These are phyloP conservation scores for Populus tomentosa DNA, from an alignment of 441 rosid species.

Conservation along the genomic window DNA sequence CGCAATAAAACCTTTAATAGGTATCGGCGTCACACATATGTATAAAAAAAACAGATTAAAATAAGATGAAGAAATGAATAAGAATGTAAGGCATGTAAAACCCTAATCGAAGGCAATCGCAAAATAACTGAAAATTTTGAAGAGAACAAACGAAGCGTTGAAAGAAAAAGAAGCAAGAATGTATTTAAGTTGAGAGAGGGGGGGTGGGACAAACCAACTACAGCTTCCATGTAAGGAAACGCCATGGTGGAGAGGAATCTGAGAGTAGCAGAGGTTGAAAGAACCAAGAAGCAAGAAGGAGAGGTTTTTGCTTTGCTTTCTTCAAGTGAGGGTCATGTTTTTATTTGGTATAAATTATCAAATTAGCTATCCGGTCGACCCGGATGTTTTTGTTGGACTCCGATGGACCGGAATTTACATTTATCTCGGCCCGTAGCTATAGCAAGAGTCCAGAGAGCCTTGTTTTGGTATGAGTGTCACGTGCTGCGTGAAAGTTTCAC, in stretches of 20 bases:
- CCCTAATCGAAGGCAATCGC: neutral
- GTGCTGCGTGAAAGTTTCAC: neutral
- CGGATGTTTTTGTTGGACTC: neutral
- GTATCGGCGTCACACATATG: neutral
- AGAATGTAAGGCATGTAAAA: neutral
- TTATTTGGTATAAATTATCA: neutral
- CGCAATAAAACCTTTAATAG: neutral
- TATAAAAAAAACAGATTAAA: neutral
- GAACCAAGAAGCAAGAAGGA: neutral
- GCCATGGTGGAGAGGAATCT: conserved; percentile 42
- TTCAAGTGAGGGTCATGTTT: neutral
- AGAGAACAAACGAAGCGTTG: neutral
- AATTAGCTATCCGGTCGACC: neutral
- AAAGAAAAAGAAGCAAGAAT: neutral
- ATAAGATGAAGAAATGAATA: neutral
- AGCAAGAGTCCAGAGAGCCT: neutral
- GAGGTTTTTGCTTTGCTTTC: neutral
- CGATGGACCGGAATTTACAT: neutral
- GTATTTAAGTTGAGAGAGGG: neutral
- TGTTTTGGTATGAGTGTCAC: neutral
- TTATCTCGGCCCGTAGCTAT: neutral
- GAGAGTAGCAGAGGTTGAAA: neutral
- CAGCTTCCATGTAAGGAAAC: conserved; percentile 90
- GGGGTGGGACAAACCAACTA: conserved; percentile 44
- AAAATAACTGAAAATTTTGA: neutral